Base-by-base conservation (phyloP, 257 asterid species). In the Solanum habrochaites region DNA sequence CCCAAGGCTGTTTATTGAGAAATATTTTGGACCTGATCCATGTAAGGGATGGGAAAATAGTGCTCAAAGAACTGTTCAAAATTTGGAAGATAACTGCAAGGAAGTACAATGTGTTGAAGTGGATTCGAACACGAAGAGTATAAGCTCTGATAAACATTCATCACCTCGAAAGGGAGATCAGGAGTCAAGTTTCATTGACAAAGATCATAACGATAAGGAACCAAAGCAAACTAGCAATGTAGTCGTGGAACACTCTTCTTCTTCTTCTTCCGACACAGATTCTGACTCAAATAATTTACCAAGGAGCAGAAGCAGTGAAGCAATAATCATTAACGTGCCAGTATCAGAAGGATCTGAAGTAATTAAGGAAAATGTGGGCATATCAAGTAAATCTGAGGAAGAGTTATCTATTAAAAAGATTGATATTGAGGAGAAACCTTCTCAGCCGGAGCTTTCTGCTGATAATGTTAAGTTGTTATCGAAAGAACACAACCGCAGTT, bases 1-100 rank as follows among this genome's bases (percentile, higher is more conserved):
- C 5, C 99, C 99, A 12, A 87, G 96, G 78, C 66, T 89, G 80
- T 92, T 91, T 88, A 92, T 97, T 49, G 98, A 97, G 58, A 97
- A 94, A 92, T 97, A 95, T 93, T 95, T 97, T 43, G 99, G 99
- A 78, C 99, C 99, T 16, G 99, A 96, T 89, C 98, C 99, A 47
- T 91, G 93, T 58, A 87, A 88, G 47, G 99, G 95, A 43, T 95
- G 99, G 99, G 99, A 97, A 88, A 95, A 94, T 91, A 91, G 89
- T 47, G 87, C 93, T 83, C 93, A 90, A 85, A 89, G 89, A 91
- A 80, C 88, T 58, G 86, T 87, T 32, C 86, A 86, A 67, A 88
- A 80, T 43, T 85, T 83, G 37, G 94, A 90, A 74, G 96, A 93
- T 64, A 89, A 62, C 85, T 90, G 92, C 91, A 93, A 92, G 92